A percentile compares a stretch with the other conserved stretches of the same genome.
These are phyloP conservation scores for Hypoxylon sp. DNA, from an alignment of 2,329 filamentous ascomycete species.

Conservation along the genomic window DNA sequence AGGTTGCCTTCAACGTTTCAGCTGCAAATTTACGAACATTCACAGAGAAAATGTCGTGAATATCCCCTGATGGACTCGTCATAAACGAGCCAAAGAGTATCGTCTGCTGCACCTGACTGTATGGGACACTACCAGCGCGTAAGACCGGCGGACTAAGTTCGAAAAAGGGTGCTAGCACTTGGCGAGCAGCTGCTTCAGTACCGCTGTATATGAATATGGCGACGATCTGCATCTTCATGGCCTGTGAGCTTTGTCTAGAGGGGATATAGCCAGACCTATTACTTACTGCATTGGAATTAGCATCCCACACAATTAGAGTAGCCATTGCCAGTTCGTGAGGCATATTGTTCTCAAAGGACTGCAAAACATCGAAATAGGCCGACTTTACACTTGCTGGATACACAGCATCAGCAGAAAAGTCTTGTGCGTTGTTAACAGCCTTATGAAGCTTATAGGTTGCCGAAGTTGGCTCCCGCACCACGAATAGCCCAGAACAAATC, in stretches of 20 bases:
- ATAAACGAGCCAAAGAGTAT: slow-evolving; percentile 18
- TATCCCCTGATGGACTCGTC: not conserved
- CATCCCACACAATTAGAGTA: slow-evolving; percentile 29
- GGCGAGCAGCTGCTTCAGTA: slow-evolving; percentile 25
- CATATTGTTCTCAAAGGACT: slow-evolving; percentile 23
- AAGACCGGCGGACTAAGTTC: slow-evolving; percentile 20
- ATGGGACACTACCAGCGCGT: slow-evolving; percentile 18
- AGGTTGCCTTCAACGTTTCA: slow-evolving; percentile 17
- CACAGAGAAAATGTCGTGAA: slow-evolving; percentile 23
- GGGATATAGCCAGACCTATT: not conserved
- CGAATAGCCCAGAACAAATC: slow-evolving; percentile 49
- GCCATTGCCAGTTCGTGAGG: slow-evolving; percentile 23
- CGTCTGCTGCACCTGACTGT: slow-evolving; percentile 1
- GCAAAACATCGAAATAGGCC: slow-evolving; percentile 22
- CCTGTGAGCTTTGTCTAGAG: slow-evolving; percentile 6
- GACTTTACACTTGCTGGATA: slow-evolving; percentile 17
- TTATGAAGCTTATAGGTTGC: slow-evolving; percentile 41
- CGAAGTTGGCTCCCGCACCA: slow-evolving; percentile 47
- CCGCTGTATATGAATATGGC: slow-evolving; percentile 40
- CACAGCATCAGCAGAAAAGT: slow-evolving; percentile 30
- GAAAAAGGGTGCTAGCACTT: slow-evolving; percentile 38
- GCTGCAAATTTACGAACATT: slow-evolving; percentile 29
- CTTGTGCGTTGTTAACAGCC: slow-evolving; percentile 30
- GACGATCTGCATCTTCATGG: slow-evolving; percentile 37
- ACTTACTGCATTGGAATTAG: slow-evolving; percentile 19